These are phyloP conservation scores for Yarrowia sp. DNA, from an alignment of 805 yeast species.

Conservation along the genomic window DNA sequence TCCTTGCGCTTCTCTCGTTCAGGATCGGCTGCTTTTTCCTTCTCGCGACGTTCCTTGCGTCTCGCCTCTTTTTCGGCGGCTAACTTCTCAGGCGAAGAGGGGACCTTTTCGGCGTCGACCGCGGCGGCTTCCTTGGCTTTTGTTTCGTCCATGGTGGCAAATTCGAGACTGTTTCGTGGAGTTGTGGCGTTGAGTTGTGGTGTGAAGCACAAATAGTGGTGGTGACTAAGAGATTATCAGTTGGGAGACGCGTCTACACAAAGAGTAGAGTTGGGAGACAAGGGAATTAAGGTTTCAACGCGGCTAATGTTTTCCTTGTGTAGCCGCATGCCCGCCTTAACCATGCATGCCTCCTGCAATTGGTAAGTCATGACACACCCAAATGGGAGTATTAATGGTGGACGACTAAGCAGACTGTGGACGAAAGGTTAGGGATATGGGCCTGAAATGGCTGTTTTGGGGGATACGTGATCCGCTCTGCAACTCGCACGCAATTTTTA, in stretches of 20 bases:
- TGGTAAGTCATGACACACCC: constrained; percentile 10
- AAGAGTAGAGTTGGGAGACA: constrained; percentile 2
- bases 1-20: constrained; percentile 31
- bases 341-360: neutral
- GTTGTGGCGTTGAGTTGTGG: neutral
- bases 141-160: constrained; percentile 20
- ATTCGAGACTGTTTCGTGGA: neutral
- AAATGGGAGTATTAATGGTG: neutral
- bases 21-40: constrained; percentile 26
- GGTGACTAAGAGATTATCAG: constrained; percentile 21
- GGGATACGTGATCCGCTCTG: neutral
- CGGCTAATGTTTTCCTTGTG: constrained; percentile 14
- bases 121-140: constrained; percentile 3
- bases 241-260: constrained; percentile 5
- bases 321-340: neutral
- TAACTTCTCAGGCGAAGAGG: constrained; percentile 19
- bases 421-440: neutral
- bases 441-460: neutral
- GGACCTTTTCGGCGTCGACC: constrained; percentile 27
- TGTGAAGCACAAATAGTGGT: constrained; percentile 9
- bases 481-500: neutral
- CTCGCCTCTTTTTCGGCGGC: constrained; percentile 33
- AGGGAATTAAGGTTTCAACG: neutral
- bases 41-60: constrained; percentile 31
- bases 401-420: neutral